Percentiles rank a stretch among this genome's conserved stretches.
These are phyloP conservation scores for Jatropha curcas DNA, from an alignment of 345 rosid species.

Conservation along the genomic window DNA sequence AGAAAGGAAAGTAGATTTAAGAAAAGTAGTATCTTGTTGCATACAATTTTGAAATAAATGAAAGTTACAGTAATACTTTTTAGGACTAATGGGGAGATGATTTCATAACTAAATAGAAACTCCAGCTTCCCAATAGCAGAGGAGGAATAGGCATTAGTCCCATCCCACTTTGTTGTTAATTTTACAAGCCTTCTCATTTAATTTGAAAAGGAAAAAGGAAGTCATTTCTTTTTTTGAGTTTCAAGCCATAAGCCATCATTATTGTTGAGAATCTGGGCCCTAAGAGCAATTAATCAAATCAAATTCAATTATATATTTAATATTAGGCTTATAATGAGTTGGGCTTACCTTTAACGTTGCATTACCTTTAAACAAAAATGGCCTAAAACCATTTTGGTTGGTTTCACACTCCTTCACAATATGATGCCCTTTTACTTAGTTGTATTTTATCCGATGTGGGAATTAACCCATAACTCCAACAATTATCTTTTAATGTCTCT, in stretches of 20 bases:
- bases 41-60: neutral
- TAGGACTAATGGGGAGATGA: neutral
- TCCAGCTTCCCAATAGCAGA: neutral
- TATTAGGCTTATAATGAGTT: too few species aligned
- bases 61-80: neutral
- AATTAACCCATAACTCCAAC: too few species aligned
- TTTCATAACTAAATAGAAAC: neutral
- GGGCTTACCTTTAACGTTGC: too few species aligned
- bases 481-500: too few species aligned
- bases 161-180: neutral
- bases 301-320: neutral
- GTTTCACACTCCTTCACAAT: too few species aligned
- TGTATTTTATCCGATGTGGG: too few species aligned
- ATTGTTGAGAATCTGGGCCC: neutral
- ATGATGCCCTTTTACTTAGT: too few species aligned
- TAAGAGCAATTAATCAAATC: neutral
- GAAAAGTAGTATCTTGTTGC: neutral
- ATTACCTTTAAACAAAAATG: too few species aligned
- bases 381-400: too few species aligned
- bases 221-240: neutral
- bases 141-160: neutral
- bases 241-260: too few species aligned
- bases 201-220: neutral
- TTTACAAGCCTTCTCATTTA: neutral
- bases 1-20: slow-evolving; percentile 1